Base-by-base conservation (phyloP, 768 basidiomycete species). In the Cytidiella melzeri region DNA sequence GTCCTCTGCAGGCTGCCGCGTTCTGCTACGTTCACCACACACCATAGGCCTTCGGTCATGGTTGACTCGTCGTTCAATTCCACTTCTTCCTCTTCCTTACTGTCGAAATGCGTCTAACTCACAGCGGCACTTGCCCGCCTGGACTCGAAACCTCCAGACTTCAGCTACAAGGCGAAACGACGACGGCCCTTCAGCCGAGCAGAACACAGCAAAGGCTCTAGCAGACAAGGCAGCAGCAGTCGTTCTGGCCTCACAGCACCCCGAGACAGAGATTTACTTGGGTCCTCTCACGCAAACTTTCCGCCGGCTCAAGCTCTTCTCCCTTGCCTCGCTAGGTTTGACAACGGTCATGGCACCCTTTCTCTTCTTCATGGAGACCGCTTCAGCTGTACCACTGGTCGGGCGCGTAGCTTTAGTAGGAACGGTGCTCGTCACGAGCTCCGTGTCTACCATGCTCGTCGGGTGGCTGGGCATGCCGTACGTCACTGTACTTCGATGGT, bases 291-390 rank as follows among this genome's bases (percentile, higher is more conserved):
- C 81, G 0, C 63, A 71, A 39, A 87, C 90, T 1, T 92, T 89
- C 70, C 77, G 80, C 48, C 77, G 79, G 20, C 75, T 92, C 48
- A 92, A 93, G 64, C 65, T 89, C 7, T 91, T 93, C 69, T 92
- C 90, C 11, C 68, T 94, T 1, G 79, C 82, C 20, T 91, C 91
- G 0, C 75, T 93, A 41, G 73, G 74, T 2, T 74, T 90, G 43
- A 83, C 87, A 9, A 67, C 73, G 50, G 73, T 78, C 3, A 70
- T 93, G 57, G 72, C 86, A 1, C 92, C 92, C 1, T 81, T 93
- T 68, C 79, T 93, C 53, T 86, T 93, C 65, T 61, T 88, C 45
- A 73, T 93, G 56, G 89, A 92, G 48, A 59, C 63, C 1, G 56
- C 60, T 52, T 84, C 89, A 4, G 76, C 76, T 20, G 74, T 93